Evolutionary conservation across 2,329 filamentous ascomycete species (phyloP).

Genomic region (Aspergillus sp.): DNA sequence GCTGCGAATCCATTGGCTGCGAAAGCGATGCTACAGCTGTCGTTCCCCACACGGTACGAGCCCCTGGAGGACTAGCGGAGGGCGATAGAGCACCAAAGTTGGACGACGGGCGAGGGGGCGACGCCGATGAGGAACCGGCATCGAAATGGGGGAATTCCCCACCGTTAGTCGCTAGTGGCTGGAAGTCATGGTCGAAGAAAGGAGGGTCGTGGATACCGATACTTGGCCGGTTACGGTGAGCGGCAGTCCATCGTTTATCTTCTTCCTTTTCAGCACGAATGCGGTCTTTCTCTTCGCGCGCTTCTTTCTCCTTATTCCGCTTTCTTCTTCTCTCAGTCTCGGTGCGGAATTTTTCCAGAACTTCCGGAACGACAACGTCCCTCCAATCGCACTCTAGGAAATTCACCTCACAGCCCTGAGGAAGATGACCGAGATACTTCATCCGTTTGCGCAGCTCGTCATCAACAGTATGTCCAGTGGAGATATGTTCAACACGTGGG

Average conservation of each 20-base stretch:
- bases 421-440: conserved; percentile 84
- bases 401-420: conserved; percentile 83
- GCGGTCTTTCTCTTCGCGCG: conserved; percentile 81
- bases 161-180: conserved; percentile 52
- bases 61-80: conserved; percentile 74
- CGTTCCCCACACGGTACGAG: conserved; percentile 92
- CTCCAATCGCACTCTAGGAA: conserved; percentile 96
- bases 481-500: conserved; percentile 84
- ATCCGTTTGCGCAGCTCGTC: conserved; percentile 78
- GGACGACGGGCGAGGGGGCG: conserved; percentile 40
- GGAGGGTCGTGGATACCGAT: conserved; percentile 45
- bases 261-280: conserved; percentile 75
- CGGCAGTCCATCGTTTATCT: conserved; percentile 65
- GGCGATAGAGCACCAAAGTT: conserved; percentile 62
- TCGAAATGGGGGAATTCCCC: conserved; percentile 18
- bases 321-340: conserved; percentile 76
- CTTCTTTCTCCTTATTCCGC: conserved; percentile 77
- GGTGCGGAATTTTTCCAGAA: conserved; percentile 70
- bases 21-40: conserved; percentile 59
- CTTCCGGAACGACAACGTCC: conserved; percentile 73
- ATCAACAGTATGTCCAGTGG: conserved; percentile 81
- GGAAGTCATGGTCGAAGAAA: conserved; percentile 62
- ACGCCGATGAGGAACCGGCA: conserved; percentile 34
- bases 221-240: conserved; percentile 59
- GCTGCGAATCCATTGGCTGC: conserved; percentile 49